These are phyloP conservation scores for Hortaea werneckii DNA, from an alignment of 2,329 filamentous ascomycete genomes.

Conservation along the genomic window DNA sequence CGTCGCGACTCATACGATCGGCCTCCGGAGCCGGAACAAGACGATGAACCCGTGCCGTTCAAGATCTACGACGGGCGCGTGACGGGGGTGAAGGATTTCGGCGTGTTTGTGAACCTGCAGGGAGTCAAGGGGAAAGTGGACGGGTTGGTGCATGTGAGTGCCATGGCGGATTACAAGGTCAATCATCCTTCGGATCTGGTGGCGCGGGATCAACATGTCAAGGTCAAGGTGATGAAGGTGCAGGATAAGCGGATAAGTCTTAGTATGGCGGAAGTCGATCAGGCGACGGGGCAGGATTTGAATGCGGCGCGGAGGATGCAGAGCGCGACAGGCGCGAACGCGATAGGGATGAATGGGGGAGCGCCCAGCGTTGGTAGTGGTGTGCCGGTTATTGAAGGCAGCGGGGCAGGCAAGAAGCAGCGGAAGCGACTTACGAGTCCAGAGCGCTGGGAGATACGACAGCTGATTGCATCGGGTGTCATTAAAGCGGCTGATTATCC, in stretches of 20 bases:
- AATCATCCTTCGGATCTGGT: constrained; percentile 88
- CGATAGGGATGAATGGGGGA: constrained; percentile 61
- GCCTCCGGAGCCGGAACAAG: constrained; percentile 62
- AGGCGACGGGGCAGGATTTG: constrained; percentile 74
- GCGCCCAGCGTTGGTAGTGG: constrained; percentile 36
- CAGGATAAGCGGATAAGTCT: constrained; percentile 73
- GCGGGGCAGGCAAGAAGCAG: constrained; percentile 46
- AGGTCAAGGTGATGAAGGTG: constrained; percentile 84
- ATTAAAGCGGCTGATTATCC: constrained; percentile 89
- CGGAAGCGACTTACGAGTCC: constrained; percentile 94
- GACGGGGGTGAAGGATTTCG: constrained; percentile 90
- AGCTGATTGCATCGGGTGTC: constrained; percentile 90
- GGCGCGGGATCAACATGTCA: constrained; percentile 68
- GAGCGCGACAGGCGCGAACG: constrained; percentile 83
- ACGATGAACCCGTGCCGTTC: constrained; percentile 68
- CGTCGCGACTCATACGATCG: constrained; percentile 52
- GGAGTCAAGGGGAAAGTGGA: constrained; percentile 82
- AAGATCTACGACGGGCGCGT: constrained; percentile 88
- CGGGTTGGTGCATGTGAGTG: constrained; percentile 87
- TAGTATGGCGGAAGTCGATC: constrained; percentile 96
- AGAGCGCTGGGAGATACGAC: constrained; percentile 93
- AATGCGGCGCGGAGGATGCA: constrained; percentile 68
- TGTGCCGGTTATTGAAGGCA: constrained; percentile 49
- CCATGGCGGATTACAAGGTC: constrained; percentile 74
- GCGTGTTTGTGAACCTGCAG: constrained; percentile 85